Percentiles rank a stretch among this genome's conserved stretches.
These are phyloP conservation scores for Candida schatavii DNA, from an alignment of 805 yeast genomes.

Conservation along the genomic window DNA sequence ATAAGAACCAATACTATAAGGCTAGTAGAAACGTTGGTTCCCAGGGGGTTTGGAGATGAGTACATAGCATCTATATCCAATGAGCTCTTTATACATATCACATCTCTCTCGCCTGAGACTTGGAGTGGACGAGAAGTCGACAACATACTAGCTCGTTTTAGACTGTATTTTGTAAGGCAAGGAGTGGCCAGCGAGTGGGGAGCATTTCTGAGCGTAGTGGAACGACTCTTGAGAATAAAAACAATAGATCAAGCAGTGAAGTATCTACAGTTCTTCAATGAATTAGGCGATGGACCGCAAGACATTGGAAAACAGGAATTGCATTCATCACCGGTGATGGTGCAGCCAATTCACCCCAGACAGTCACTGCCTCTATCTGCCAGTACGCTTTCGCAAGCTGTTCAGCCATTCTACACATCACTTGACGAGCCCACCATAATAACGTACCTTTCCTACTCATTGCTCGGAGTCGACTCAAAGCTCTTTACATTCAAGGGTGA, in stretches of 20 bases:
- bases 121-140: conserved; percentile 4
- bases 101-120: conserved; percentile 8
- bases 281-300: conserved; percentile 10
- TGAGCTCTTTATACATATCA: conserved; percentile 21
- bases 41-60: conserved; percentile 35
- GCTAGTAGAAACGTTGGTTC: conserved; percentile 35
- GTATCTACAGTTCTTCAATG: conserved; percentile 32
- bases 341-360: neutral
- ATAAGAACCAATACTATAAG: conserved; percentile 31
- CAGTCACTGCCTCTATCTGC: neutral
- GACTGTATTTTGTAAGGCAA: conserved; percentile 22
- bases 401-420: conserved; percentile 28
- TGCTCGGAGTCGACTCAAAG: conserved; percentile 62
- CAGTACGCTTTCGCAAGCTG: conserved; percentile 10
- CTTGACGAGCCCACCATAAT: conserved; percentile 35
- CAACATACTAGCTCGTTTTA: conserved; percentile 20
- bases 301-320: neutral
- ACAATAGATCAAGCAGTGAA: conserved; percentile 30
- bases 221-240: conserved; percentile 24
- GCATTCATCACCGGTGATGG: conserved; percentile 1
- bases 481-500: conserved; percentile 43
- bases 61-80: conserved; percentile 28
- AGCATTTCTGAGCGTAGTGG: conserved; percentile 28
- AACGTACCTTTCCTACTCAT: conserved; percentile 48
- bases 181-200: conserved; percentile 30